phyloP scores from a whole-genome alignment of 2,329 filamentous ascomycete species.

The Cordyceps farinosa region DNA sequence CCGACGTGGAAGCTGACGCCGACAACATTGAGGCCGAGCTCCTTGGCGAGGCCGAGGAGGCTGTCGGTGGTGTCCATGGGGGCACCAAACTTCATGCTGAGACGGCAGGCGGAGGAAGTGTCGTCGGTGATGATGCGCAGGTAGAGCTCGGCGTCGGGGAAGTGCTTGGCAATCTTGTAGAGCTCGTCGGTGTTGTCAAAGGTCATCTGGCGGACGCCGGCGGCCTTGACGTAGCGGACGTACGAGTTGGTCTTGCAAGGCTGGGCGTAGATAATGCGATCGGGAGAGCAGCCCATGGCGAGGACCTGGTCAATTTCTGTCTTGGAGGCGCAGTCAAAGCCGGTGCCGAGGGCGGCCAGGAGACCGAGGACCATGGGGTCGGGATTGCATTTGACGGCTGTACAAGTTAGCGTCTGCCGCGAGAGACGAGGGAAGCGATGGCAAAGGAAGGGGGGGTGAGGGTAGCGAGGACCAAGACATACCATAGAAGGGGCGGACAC shows the following conservation, averaged over 20 bases:
- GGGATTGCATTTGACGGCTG: slow-evolving; percentile 98
- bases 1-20: slow-evolving; percentile 98
- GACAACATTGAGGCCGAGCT: slow-evolving; percentile 83
- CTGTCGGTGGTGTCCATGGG: slow-evolving; percentile 75
- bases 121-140: slow-evolving; percentile 96
- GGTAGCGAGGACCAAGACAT: slow-evolving; percentile 31
- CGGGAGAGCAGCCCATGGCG: slow-evolving; percentile 74
- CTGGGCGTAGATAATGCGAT: slow-evolving; percentile 97
- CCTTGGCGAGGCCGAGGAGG: slow-evolving; percentile 74
- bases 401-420: slow-evolving; percentile 6
- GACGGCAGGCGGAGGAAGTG: slow-evolving; percentile 85
- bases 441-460: neutral
- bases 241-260: slow-evolving; percentile 99
- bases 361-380: slow-evolving; percentile 86
- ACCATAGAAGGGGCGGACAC: slow-evolving; percentile 97
- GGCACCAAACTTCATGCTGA: slow-evolving; percentile 97
- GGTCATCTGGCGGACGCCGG: slow-evolving; percentile 95
- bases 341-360: slow-evolving; percentile 81
- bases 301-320: slow-evolving; percentile 92
- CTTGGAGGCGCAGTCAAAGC: slow-evolving; percentile 98
- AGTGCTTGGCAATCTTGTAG: slow-evolving; percentile 94
- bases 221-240: slow-evolving; percentile 79
- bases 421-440: too few species aligned
- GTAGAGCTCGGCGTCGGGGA: slow-evolving; percentile 83
- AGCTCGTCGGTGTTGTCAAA: slow-evolving; percentile 98